Base-by-base conservation (phyloP, 1,284 basidiomycete species). In the Testicularia cyperi region DNA sequence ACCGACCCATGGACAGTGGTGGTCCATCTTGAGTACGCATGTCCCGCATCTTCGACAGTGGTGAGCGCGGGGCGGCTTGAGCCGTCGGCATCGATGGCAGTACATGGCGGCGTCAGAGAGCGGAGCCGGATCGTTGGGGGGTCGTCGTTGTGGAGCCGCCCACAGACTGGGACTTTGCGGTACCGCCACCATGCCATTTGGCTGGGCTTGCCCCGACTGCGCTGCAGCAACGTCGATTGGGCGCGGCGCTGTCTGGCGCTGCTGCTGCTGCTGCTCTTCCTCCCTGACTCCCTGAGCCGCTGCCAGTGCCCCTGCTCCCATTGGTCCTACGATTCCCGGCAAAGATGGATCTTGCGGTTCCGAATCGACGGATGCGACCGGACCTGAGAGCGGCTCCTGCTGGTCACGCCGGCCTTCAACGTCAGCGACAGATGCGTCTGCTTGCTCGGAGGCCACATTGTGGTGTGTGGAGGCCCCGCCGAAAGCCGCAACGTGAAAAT, bases 21-120 rank as follows among this genome's bases (percentile, higher is more conserved):
- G 87, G 68, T 88, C 87, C 71, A 84, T 88, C 68, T 83, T 83
- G 37, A 88, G 73, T 0, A 88, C 80, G 68, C 86, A 88, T 80
- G 86, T 65, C 12, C 84, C 86, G 78, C 87, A 89, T 19, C 78
- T 78, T 14, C 85, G 79, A 78, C 88, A 90, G 77, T 89, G 87
- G 74, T 90, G 88, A 7, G 86, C 78, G 28, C 88, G 76, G 48
- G 82, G 81, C 0, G 87, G 87, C 70, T 87, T 88, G 27, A 85
- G 76, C 21, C 86, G 78, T 12, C 77, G 48, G 53, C 75, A 76
- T 16, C 69, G 58, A 45, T 70, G 56, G 60, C 76, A 77, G 56
- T 73, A 77, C 16, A 44, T 45, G 4, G 51, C 40, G 9, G 40
- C 37, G 9, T 57, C 20, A n/a, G 46, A 55, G 19, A 60, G 54